Conservation (phyloP, 1,284 basidiomycete species). For the Psilocybe mexicana region DNA sequence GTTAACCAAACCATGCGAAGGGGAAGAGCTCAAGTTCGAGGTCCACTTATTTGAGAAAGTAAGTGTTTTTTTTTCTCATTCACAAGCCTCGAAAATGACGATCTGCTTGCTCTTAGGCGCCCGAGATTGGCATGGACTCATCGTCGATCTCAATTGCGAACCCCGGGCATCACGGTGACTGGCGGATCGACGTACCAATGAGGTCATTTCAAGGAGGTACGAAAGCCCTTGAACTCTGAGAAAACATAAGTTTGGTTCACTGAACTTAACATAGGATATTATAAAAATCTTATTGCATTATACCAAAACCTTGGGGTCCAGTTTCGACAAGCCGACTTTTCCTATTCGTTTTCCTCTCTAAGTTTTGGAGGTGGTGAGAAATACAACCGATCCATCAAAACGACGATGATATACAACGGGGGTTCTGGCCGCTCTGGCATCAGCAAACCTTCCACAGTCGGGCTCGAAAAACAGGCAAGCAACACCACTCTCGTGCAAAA, state of each 20-base stretch:
- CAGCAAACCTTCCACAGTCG: slow-evolving; percentile 47
- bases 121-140: slow-evolving; percentile 56
- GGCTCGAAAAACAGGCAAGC: slow-evolving; percentile 19
- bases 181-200: slow-evolving; percentile 76
- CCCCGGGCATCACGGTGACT: slow-evolving; percentile 34
- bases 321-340: slow-evolving; percentile 55
- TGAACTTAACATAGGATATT: slow-evolving; percentile 55
- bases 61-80: slow-evolving; percentile 1
- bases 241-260: not conserved
- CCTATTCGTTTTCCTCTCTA: slow-evolving; percentile 68
- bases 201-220: slow-evolving; percentile 74
- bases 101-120: slow-evolving; percentile 33
- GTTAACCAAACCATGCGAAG: slow-evolving; percentile 36
- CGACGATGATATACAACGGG: slow-evolving; percentile 68
- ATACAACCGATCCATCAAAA: slow-evolving; percentile 33
- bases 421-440: slow-evolving; percentile 55
- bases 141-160: slow-evolving; percentile 48
- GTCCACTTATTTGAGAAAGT: slow-evolving; percentile 79
- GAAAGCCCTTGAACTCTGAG: slow-evolving; percentile 16
- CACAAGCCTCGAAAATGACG: not conserved
- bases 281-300: slow-evolving; percentile 63
- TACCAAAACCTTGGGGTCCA: slow-evolving; percentile 59
- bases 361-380: slow-evolving; percentile 23
- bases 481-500: slow-evolving; percentile 16
- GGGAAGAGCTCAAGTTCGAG: slow-evolving; percentile 49